phyloP scores from a whole-genome alignment of 2,329 filamentous ascomycete species.

The Aspergillus nomiae region DNA sequence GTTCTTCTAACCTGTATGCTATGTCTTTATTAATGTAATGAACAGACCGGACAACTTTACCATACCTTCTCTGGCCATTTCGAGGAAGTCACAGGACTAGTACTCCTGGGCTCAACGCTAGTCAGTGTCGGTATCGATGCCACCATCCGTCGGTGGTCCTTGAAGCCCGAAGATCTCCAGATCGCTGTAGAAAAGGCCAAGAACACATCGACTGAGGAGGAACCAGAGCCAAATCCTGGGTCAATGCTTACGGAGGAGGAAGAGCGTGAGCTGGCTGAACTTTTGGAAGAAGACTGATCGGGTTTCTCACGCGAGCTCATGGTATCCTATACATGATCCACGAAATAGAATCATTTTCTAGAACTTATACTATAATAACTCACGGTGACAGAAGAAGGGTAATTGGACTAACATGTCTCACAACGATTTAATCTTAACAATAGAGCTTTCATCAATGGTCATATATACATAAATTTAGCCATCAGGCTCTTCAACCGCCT shows the following conservation, averaged over 20 bases:
- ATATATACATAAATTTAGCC: too few relatives aligned
- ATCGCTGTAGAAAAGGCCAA: constrained; percentile 55
- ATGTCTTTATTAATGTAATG: constrained; percentile 29
- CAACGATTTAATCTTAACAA: too few relatives aligned
- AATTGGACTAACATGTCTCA: too few relatives aligned
- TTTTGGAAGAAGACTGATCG: constrained; percentile 71
- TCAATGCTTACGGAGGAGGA: constrained; percentile 78
- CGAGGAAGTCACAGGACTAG: constrained; percentile 85
- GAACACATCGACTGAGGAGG: constrained; percentile 48
- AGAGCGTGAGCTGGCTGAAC: constrained; percentile 84
- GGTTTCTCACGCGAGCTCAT: neutral
- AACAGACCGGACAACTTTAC: constrained; percentile 68
- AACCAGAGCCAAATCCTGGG: constrained; percentile 50
- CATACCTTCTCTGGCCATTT: constrained; percentile 81
- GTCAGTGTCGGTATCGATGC: constrained; percentile 88
- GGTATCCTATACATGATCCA: neutral
- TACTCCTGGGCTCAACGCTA: constrained; percentile 61
- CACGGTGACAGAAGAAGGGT: too few relatives aligned
- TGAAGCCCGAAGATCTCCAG: constrained; percentile 64
- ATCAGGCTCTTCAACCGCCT: too few relatives aligned
- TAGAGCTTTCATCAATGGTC: too few relatives aligned
- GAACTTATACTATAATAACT: neutral
- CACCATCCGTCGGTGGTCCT: constrained; percentile 81
- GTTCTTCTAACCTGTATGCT: neutral
- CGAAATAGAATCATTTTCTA: neutral